Base-by-base conservation (phyloP, 208 protist genomes). In the Trypanosoma scelopori region DNA sequence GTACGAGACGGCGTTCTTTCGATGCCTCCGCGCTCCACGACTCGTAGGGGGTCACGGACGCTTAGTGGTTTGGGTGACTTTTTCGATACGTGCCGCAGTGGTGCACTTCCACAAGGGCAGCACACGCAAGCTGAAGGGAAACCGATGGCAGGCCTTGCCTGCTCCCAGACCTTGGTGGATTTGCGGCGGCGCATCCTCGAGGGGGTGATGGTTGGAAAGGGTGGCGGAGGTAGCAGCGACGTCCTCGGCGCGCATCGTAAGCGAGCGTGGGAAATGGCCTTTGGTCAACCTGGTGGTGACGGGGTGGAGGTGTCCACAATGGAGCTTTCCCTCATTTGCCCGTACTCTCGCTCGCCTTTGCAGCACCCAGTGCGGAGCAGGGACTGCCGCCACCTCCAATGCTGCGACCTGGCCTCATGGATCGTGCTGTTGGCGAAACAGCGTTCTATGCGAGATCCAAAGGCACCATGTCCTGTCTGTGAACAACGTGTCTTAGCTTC, bases 331-430 rank as follows among this genome's bases (percentile, higher is more conserved):
- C 65, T 96, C 11, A 52, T 84, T 37, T 96, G 91, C 63, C 88
- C 91, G 0, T 96, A 93, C 76, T 93, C 91, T 20, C 84, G 81
- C 12, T 66, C 85, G 28, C 76, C 79, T 11, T 85, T 96, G 41
- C 46, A 30, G 42, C 51, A 75, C 22, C 91, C 87, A 6, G 88
- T 94, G 46, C 81, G 91, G 39, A 92, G 91, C 76, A 57, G 55
- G 27, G 70, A 84, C 30, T 96, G 91, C 71, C 76, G 66, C 42
- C 91, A 96, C 60, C 64, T 96, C 30, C 91, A 96, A 67, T 96
- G 91, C 81, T 96, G 91, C 66, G 91, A 96, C 63, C 59, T 96
- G 41, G 84, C 94, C 25, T 94, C 87, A 43, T 96, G 91, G 88
- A 72, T 94, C 57, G 70, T 84, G 32, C 72, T 96, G 71, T 77